Conservation (phyloP, 2,329 filamentous ascomycete species). For the Sphaerulina musiva region DNA sequence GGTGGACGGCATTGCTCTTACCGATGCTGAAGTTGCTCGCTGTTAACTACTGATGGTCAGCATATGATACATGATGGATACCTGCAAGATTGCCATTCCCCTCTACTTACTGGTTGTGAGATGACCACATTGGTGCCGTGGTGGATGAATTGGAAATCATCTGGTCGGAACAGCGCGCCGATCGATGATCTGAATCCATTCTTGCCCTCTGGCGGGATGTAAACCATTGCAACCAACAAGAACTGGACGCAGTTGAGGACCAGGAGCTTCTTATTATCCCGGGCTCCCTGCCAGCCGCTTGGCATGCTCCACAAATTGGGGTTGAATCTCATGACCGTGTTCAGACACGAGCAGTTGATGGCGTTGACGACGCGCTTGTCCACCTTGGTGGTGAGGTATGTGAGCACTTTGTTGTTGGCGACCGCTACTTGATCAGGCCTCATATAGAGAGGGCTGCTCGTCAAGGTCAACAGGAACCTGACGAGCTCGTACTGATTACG, state of each 20-base stretch:
- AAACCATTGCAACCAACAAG: constrained; percentile 56
- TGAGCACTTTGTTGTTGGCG: constrained; percentile 74
- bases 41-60: constrained; percentile 54
- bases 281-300: constrained; percentile 77
- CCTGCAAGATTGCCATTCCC: neutral
- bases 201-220: constrained; percentile 45
- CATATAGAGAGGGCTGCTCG: constrained; percentile 91
- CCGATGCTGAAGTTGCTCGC: constrained; percentile 78
- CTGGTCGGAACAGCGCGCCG: constrained; percentile 79
- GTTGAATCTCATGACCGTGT: constrained; percentile 94
- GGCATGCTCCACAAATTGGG: constrained; percentile 89
- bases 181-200: constrained; percentile 94
- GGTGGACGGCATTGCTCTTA: constrained; percentile 70
- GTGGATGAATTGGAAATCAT: constrained; percentile 89
- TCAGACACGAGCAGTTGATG: constrained; percentile 82
- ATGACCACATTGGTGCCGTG: constrained; percentile 48
- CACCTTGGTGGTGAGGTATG: constrained; percentile 77
- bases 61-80: neutral
- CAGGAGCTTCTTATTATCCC: constrained; percentile 70
- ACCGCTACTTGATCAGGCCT: constrained; percentile 70
- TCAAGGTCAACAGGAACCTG: constrained; percentile 74
- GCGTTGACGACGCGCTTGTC: constrained; percentile 91
- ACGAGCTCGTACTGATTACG: constrained; percentile 87
- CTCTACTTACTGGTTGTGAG: constrained; percentile 62
- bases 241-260: constrained; percentile 90